These are phyloP conservation scores for Vicia sativa DNA, from an alignment of 306 rosid genomes.

Conservation along the genomic window DNA sequence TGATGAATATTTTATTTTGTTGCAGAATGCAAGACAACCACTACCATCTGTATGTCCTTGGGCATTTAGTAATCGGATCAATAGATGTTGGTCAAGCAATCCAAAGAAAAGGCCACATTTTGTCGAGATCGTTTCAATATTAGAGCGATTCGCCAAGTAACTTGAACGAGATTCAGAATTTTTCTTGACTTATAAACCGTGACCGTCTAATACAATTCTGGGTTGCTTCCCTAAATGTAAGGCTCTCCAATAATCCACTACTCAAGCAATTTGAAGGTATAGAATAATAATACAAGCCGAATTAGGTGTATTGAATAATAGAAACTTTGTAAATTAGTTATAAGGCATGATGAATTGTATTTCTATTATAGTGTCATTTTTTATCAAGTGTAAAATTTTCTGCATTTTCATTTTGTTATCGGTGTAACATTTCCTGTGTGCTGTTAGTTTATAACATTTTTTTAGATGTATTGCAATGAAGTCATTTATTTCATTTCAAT, in stretches of 20 bases:
- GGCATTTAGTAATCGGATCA: conserved; percentile 70
- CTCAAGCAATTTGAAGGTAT: conserved; percentile 9
- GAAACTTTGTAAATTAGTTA: too few species aligned
- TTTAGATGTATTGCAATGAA: too few species aligned
- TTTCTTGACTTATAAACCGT: conserved; percentile 59
- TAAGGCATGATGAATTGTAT: too few species aligned
- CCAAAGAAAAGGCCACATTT: conserved; percentile 84
- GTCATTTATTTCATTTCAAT: too few species aligned
- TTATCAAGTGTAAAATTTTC: too few species aligned
- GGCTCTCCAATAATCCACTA: conserved; percentile 41
- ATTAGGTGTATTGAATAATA: too few species aligned
- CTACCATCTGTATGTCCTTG: conserved; percentile 78
- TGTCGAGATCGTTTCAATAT: conserved; percentile 66
- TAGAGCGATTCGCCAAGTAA: conserved; percentile 60
- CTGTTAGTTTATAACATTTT: too few species aligned
- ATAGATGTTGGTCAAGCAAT: conserved; percentile 81
- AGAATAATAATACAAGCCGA: too few species aligned
- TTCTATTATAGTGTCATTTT: too few species aligned
- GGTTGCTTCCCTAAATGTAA: conserved; percentile 63
- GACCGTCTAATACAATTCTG: conserved; percentile 35
- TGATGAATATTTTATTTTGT: conserved; percentile 14
- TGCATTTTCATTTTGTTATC: too few species aligned
- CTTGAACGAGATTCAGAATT: conserved; percentile 66
- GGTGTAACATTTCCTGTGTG: too few species aligned
- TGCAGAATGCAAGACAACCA: conserved; percentile 96